phyloP scores from a whole-genome alignment of 139 green algal species.

The Nannochloris sp. region DNA sequence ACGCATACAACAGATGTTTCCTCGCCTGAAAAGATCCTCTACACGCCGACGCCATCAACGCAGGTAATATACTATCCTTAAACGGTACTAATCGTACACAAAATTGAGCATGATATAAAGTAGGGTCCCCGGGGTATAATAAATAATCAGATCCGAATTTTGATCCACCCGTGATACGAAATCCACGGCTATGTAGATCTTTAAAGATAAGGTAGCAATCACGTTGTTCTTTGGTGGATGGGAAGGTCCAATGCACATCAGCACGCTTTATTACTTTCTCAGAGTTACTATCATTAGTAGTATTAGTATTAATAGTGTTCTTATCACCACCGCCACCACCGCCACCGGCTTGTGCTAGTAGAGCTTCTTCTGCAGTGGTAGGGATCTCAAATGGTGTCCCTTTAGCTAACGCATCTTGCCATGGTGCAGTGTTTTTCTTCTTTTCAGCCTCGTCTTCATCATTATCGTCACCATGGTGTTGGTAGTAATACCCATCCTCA shows the following conservation, averaged over 20 bases:
- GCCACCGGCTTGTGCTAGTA: not conserved
- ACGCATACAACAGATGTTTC: conserved; percentile 67
- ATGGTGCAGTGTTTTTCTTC: not conserved
- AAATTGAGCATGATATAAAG: conserved; percentile 69
- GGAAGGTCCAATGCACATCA: conserved; percentile 26
- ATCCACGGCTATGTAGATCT: conserved; percentile 24
- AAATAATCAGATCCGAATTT: conserved; percentile 78
- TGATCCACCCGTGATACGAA: conserved; percentile 50
- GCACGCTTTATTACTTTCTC: not conserved
- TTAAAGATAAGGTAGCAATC: conserved; percentile 24
- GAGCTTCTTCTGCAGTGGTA: not conserved
- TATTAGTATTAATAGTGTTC: not conserved
- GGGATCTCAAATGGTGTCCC: conserved; percentile 10
- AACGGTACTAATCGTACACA: conserved; percentile 38
- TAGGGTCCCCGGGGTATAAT: conserved; percentile 67
- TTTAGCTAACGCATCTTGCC: conserved; percentile 11
- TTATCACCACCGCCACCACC: not conserved
- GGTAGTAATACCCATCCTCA: too few relatives aligned
- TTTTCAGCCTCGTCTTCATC: conserved; percentile 6
- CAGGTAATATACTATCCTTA: conserved; percentile 20
- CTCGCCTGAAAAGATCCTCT: conserved; percentile 51
- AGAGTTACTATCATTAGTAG: not conserved
- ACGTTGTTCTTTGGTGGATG: conserved; percentile 19
- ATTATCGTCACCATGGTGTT: not conserved
- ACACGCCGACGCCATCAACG: conserved; percentile 33